Evolutionary conservation across 1,284 basidiomycete genomes (phyloP).

Genomic region (Stereum hirsutum): DNA sequence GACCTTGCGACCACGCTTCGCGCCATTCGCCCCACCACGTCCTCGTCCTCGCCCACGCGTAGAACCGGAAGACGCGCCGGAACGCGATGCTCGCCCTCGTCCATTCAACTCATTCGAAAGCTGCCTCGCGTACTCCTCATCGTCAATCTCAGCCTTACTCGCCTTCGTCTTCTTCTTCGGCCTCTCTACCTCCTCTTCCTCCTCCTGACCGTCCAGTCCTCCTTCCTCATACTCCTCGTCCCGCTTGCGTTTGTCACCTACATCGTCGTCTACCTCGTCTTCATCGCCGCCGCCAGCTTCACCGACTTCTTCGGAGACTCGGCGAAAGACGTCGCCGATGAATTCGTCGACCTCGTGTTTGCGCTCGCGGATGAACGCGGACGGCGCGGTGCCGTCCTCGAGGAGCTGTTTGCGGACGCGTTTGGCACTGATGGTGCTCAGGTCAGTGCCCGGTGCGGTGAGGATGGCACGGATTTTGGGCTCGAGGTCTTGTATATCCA

Average conservation of each 20-base stretch:
- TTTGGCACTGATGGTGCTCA: constrained; percentile 68
- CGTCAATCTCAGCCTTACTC: constrained; percentile 40
- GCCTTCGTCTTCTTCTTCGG: constrained; percentile 19
- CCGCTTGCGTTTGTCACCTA: neutral
- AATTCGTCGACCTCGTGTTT: constrained; percentile 49
- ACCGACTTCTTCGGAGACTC: constrained; percentile 30
- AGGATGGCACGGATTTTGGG: constrained; percentile 58
- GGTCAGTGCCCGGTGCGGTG: constrained; percentile 58
- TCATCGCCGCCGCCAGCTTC: constrained; percentile 9
- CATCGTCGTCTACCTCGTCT: constrained; percentile 10
- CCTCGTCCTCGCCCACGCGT: constrained; percentile 13
- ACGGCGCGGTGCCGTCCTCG: constrained; percentile 40
- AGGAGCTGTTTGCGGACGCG: constrained; percentile 62
- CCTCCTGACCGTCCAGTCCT: constrained; percentile 22
- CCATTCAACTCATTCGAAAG: constrained; percentile 66
- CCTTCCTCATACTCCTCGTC: constrained; percentile 18
- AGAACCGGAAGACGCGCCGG: constrained; percentile 16
- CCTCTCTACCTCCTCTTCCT: constrained; percentile 16
- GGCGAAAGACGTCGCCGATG: constrained; percentile 52
- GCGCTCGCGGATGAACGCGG: constrained; percentile 46
- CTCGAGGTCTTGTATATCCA: constrained; percentile 31
- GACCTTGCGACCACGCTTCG: constrained; percentile 29
- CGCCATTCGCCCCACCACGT: constrained; percentile 30
- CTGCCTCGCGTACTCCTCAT: constrained; percentile 63
- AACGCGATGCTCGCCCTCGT: constrained; percentile 37